These are phyloP conservation scores for Penicillium diatomitis DNA, from an alignment of 495 filamentous ascomycete genomes.

Conservation along the genomic window DNA sequence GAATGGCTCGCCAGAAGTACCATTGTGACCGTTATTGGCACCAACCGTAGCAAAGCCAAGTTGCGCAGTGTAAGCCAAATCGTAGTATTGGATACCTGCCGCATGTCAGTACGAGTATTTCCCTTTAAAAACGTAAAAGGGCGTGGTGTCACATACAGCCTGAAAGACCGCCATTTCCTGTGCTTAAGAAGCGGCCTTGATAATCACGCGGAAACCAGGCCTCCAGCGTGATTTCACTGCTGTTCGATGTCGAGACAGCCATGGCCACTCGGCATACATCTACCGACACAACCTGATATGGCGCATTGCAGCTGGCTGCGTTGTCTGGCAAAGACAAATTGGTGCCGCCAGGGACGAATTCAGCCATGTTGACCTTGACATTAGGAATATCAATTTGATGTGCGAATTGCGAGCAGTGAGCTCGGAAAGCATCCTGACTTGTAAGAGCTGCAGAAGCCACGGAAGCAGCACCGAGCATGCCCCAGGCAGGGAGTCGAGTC, in stretches of 20 bases:
- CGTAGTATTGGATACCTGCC: constrained; percentile 26
- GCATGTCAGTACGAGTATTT: neutral
- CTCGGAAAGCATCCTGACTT: constrained; percentile 22
- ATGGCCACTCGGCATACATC: constrained; percentile 52
- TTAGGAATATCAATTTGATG: constrained; percentile 26
- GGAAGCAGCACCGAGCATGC: constrained; percentile 17
- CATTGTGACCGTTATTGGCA: constrained; percentile 44
- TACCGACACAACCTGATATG: constrained; percentile 32
- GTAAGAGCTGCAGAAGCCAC: constrained; percentile 17
- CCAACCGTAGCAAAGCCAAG: constrained; percentile 43
- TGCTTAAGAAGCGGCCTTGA: constrained; percentile 42
- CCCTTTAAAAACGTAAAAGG: neutral
- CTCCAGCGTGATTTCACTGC: constrained; percentile 46
- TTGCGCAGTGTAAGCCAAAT: constrained; percentile 24
- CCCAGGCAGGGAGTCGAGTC: constrained; percentile 11
- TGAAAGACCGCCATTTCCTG: constrained; percentile 48
- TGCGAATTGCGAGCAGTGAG: constrained; percentile 23
- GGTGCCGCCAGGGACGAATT: constrained; percentile 38
- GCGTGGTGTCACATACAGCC: constrained; percentile 33
- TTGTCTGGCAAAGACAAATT: constrained; percentile 41
- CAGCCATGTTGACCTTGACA: constrained; percentile 29
- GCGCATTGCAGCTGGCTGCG: constrained; percentile 30
- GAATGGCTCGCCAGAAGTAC: constrained; percentile 34
- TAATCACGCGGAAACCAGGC: constrained; percentile 49
- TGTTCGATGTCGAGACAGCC: constrained; percentile 43